phyloP scores from a whole-genome alignment of 805 yeast species.

The Pichia occidentalis region DNA sequence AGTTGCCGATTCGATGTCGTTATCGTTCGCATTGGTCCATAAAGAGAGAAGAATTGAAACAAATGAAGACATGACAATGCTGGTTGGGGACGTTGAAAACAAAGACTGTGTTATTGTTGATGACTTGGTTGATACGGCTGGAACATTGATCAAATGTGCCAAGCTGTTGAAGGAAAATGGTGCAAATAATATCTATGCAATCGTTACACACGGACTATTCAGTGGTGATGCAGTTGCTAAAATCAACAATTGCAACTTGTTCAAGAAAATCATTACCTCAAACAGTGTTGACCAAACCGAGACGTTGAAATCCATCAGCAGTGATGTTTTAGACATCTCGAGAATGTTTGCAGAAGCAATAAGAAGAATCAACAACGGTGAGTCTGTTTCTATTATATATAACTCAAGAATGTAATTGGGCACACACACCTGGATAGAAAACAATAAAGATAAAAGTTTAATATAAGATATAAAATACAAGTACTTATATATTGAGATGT shows the following conservation, averaged over 20 bases:
- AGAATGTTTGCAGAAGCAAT: constrained; percentile 90
- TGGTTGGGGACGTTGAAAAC: constrained; percentile 89
- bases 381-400: constrained; percentile 86
- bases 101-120: constrained; percentile 87
- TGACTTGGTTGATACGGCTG: constrained; percentile 90
- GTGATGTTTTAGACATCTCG: constrained; percentile 79
- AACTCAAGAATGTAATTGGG: constrained; percentile 60
- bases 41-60: constrained; percentile 63
- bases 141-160: constrained; percentile 89
- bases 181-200: constrained; percentile 75
- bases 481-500: neutral
- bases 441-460: neutral
- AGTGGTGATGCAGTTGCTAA: constrained; percentile 84
- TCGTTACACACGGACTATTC: constrained; percentile 89
- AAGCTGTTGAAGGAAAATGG: constrained; percentile 88
- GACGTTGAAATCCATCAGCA: constrained; percentile 42
- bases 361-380: constrained; percentile 95
- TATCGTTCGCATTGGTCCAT: constrained; percentile 91
- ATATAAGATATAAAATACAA: neutral
- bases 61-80: constrained; percentile 61
- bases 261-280: constrained; percentile 83
- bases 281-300: constrained; percentile 84
- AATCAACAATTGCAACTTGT: constrained; percentile 49
- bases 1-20: constrained; percentile 81
- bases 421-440: neutral